Conservation (phyloP, 2,329 filamentous ascomycete species). For the Pseudogymnoascus sp. region DNA sequence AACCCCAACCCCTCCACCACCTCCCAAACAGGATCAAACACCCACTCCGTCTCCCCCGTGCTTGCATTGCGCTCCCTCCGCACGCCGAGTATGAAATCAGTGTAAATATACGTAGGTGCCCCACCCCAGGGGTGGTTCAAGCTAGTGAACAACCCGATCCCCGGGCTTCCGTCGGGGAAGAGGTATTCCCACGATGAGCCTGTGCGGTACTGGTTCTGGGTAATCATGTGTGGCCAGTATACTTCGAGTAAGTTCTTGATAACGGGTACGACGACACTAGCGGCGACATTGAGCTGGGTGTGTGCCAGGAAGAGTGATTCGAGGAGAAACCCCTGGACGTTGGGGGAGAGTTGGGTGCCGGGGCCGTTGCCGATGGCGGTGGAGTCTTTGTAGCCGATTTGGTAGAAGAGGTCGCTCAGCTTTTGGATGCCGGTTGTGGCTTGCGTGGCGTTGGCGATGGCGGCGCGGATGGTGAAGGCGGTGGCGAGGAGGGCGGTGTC, state of each 20-base stretch:
- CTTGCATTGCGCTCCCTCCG: slow-evolving; percentile 12
- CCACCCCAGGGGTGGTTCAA: slow-evolving; percentile 37
- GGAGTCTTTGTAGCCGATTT: slow-evolving; percentile 30
- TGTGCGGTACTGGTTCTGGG: slow-evolving; percentile 27
- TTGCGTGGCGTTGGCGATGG: slow-evolving; percentile 27
- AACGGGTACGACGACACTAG: background rate
- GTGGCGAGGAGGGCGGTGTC: slow-evolving; percentile 29
- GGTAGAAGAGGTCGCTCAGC: slow-evolving; percentile 26
- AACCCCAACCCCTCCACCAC: background rate
- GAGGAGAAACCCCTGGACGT: slow-evolving; percentile 38
- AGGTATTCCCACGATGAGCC: slow-evolving; percentile 40
- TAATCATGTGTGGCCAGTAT: slow-evolving; percentile 36
- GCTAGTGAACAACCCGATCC: slow-evolving; percentile 35
- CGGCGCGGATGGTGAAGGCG: slow-evolving; percentile 29
- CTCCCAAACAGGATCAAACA: background rate
- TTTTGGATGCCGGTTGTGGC: slow-evolving; percentile 24
- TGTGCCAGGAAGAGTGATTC: slow-evolving; percentile 28
- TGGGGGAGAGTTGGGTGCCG: slow-evolving; percentile 33
- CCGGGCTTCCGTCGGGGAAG: slow-evolving; percentile 31
- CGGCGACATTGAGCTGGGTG: slow-evolving; percentile 19
- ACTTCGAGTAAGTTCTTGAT: slow-evolving; percentile 27
- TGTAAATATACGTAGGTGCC: slow-evolving; percentile 37
- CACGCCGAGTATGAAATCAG: slow-evolving; percentile 28
- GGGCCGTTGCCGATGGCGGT: slow-evolving; percentile 16
- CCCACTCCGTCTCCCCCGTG: background rate